Evolutionary conservation across 1,284 basidiomycete species (phyloP).

Genomic region (Tilletia caries): DNA sequence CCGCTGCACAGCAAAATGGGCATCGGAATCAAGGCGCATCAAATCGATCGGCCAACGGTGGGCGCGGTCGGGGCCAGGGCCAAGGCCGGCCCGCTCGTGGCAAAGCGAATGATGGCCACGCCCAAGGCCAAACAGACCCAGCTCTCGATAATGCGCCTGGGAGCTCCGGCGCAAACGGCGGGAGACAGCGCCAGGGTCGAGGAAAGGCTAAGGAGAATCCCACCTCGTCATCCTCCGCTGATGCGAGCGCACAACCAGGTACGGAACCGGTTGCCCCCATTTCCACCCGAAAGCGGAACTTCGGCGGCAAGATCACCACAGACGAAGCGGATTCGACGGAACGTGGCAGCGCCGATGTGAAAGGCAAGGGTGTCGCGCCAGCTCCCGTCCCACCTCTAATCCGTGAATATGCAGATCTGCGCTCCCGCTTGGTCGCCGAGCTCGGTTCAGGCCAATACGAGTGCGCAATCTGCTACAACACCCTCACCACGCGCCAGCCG

Average conservation of each 20-base stretch:
- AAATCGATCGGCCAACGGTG: no score
- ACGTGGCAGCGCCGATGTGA: background rate
- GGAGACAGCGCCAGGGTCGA: background rate
- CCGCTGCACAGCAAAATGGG: background rate
- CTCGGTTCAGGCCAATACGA: constrained; percentile 48
- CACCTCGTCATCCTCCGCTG: background rate
- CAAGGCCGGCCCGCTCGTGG: no score
- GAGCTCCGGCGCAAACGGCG: background rate
- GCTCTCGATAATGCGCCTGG: no score
- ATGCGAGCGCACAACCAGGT: background rate
- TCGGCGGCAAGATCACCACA: constrained; percentile 4
- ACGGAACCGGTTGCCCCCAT: background rate
- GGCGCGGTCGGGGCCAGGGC: no score
- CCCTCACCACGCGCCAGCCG: constrained; percentile 38
- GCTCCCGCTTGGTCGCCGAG: constrained; percentile 45
- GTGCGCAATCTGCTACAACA: constrained; percentile 50
- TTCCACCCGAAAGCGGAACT: background rate
- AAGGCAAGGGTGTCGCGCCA: background rate
- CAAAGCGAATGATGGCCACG: no score
- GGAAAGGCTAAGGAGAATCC: background rate
- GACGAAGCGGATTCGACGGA: background rate
- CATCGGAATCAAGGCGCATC: no score
- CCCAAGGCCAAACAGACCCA: no score
- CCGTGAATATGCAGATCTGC: constrained; percentile 42
- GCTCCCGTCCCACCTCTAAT: background rate